phyloP scores from a whole-genome alignment of 345 rosid genomes.

The Eucalyptus polybractea region DNA sequence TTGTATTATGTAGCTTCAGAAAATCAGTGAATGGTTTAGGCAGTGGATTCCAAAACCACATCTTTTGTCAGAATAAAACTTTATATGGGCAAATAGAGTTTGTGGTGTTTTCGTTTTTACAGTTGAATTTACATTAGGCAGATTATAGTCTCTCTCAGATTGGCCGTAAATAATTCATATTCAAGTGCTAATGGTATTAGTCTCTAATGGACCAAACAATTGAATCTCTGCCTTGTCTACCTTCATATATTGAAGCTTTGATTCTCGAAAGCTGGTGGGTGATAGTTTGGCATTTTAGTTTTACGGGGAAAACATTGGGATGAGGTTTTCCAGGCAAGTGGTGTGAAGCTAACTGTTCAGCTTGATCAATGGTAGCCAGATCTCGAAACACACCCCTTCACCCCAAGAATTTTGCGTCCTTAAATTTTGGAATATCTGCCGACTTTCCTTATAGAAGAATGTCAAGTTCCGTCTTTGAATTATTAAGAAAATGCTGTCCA shows the following conservation, averaged over 20 bases:
- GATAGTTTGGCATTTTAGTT: not conserved
- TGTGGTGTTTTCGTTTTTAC: not conserved
- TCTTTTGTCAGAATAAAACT: not conserved
- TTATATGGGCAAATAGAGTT: not conserved
- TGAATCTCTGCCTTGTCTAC: not conserved
- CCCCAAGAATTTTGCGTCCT: not conserved
- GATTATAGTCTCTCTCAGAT: not conserved
- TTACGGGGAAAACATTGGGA: not conserved
- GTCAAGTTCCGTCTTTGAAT: not conserved
- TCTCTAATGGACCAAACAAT: not conserved
- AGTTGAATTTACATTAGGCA: not conserved
- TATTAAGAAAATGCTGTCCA: not conserved
- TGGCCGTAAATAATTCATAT: not conserved
- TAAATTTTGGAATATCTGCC: not conserved
- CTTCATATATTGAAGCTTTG: not conserved
- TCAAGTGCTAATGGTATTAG: not conserved
- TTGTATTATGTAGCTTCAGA: not conserved
- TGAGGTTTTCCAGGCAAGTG: not conserved
- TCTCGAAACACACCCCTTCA: not conserved
- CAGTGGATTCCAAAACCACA: not conserved
- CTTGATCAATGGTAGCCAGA: not conserved
- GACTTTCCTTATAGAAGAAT: not conserved
- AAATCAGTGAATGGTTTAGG: not conserved
- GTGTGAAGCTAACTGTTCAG: not conserved
- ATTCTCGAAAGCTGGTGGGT: not conserved